Base-by-base conservation (phyloP, 768 basidiomycete species). In the Suillus clintonianus region DNA sequence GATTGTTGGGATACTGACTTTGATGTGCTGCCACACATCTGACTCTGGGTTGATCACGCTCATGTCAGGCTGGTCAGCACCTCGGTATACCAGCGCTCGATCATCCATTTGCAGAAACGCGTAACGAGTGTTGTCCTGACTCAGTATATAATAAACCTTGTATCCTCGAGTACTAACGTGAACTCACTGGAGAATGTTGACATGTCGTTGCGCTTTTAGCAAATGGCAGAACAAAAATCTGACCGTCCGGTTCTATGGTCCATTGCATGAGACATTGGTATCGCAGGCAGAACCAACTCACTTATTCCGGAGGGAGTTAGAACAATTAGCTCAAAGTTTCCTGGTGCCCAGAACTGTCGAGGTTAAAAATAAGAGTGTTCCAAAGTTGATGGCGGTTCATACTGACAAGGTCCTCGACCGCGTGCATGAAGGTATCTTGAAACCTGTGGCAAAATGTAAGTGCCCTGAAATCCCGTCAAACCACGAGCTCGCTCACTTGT, bases 1-100 rank as follows among this genome's bases (percentile, higher is more conserved):
- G 36, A 14, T 50, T 9, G n/a, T 51, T 14, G 58, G 24, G 17
- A 19, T 22, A 69, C 68, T 58, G 67, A 86, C 94, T 85, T 96
- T 97, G 75, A 98, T 91, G 77, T 92, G 91, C 69, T 99, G 95
- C 96, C 97, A 99, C 19, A 98, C 96, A 70, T 98, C 96, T 4
- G 94, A 94, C 74, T 97, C 95, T 17, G 96, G 95, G 72, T 98
- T 98, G 71, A 99, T 97, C 62, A 99, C 89, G 72, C 94, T 97
- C 89, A 97, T 91, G 73, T 98, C 96, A 6, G 97, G 96, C 74
- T 98, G 96, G 74, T 98, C 97, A 34, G 96, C 94, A 15, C 97
- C 96, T 61, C 97, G 86, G 75, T 98, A 99, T 17, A 98, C 88
- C 1, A 97, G 83, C 2, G 92, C 91, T 47, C 94, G 87, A 69